phyloP scores from a whole-genome alignment of 2,329 filamentous ascomycete genomes.

The Sclerotinia spermophila region DNA sequence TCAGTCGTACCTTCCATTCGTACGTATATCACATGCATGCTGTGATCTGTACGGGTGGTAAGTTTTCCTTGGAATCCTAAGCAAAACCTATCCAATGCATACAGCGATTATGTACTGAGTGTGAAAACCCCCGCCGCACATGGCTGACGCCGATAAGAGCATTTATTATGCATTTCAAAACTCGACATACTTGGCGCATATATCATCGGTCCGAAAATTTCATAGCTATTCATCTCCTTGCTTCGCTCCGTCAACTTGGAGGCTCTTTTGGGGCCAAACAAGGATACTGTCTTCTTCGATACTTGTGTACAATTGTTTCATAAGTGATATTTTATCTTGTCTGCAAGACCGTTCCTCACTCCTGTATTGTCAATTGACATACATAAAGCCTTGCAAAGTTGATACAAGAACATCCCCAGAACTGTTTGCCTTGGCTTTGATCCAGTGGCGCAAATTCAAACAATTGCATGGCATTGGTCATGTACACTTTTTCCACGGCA shows the following conservation, averaged over 20 bases:
- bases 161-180: not conserved
- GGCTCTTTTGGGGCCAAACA: not conserved
- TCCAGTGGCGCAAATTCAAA: not conserved
- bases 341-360: not conserved
- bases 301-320: not conserved
- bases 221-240: not conserved
- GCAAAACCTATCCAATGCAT: not conserved
- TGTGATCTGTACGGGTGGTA: not conserved
- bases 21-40: not conserved
- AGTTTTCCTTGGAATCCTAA: not conserved
- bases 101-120: not conserved
- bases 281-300: not conserved
- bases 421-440: not conserved
- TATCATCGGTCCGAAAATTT: constrained; percentile 4
- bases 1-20: not conserved
- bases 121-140: not conserved
- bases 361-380: not conserved
- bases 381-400: not conserved
- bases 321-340: not conserved
- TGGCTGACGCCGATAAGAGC: not conserved
- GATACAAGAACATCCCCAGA: not conserved
- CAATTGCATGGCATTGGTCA: not conserved
- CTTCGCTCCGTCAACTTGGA: not conserved
- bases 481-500: not conserved
- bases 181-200: constrained; percentile 12